phyloP scores from a whole-genome alignment of 345 rosid species.

The Bruguiera gymnorhiza region DNA sequence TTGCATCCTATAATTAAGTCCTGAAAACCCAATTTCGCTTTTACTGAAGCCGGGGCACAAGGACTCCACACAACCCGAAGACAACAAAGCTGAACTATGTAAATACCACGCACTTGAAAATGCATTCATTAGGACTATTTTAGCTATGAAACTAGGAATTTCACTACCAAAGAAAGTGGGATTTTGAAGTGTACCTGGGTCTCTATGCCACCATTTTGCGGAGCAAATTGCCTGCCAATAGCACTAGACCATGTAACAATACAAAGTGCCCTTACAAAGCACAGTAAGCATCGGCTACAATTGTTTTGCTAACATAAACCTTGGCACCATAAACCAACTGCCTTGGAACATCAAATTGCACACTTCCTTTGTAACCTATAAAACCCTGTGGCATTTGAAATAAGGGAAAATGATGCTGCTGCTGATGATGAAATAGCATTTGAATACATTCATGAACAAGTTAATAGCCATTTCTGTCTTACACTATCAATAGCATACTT shows the following conservation, averaged over 20 bases:
- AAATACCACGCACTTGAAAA: not conserved
- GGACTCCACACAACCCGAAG: not conserved
- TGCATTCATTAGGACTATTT: not conserved
- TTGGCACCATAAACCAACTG: conserved; percentile 85
- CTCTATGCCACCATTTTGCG: conserved; percentile 63
- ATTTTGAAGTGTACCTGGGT: conserved; percentile 51
- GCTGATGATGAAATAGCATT: not conserved
- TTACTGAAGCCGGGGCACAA: no score
- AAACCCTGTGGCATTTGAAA: no score
- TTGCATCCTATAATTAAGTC: no score
- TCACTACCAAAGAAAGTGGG: not conserved
- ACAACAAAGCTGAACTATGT: not conserved
- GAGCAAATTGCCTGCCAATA: conserved; percentile 93
- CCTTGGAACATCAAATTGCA: no score
- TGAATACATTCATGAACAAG: not conserved
- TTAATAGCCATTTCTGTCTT: not conserved
- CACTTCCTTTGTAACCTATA: no score
- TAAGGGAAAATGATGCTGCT: not conserved
- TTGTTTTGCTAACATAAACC: conserved; percentile 83
- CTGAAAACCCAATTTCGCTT: no score
- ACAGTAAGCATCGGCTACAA: conserved; percentile 26
- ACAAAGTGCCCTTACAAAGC: no score
- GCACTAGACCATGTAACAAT: conserved; percentile 55
- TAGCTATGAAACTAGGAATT: not conserved
- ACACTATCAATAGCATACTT: not conserved